Base-by-base conservation (phyloP, 768 basidiomycete species). In the Tylopilus intermedius region DNA sequence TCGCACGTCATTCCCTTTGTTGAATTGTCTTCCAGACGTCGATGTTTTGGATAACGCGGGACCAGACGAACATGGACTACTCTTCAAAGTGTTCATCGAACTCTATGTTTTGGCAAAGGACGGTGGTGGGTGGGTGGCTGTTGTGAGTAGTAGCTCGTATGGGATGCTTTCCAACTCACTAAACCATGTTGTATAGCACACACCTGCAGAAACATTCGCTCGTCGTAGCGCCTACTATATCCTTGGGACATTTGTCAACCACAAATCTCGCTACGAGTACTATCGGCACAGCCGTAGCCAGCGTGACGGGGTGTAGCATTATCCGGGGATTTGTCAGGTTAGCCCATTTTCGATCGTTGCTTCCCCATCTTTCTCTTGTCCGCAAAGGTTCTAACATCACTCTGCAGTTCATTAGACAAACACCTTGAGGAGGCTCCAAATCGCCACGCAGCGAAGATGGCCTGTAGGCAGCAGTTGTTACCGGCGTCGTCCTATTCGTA, bases 211-310 rank as follows among this genome's bases (percentile, higher is more conserved):
- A 65, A 8, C 61, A 65, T 37, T 63, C 58, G 8, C 63, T 63
- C 24, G 49, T 65, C 22, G 46, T 65, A 51, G 63, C 60, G 35
- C 63, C 58, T 18, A 57, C 41, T 65, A 8, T 82, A 33, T 74
- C 72, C 4, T 71, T 79, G 48, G 81, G 80, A 9, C 81, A 82
- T 64, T 65, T 82, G 7, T 78, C 78, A 1, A 79, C 79, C 0
- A 74, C 68, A 0, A 74, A 79, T 49, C 71, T 82, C 8, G 81
- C 81, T 3, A 79, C 78, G 0, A 71, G 76, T 5, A 74, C 73
- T n/a, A 59, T 77, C 8, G 73, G 67, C 2, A 73, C 63, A 37
- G 68, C 75, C 56, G 71, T 74, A 1, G 64, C 69, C 39, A 72
- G 67, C 52, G 71, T 79, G 5, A 74, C 77, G 2, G 73, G 71